A percentile compares a stretch with the other conserved stretches of the same genome.
phyloP scores from a whole-genome alignment of 1,284 basidiomycete species.

The Heterobasidion occidentale region DNA sequence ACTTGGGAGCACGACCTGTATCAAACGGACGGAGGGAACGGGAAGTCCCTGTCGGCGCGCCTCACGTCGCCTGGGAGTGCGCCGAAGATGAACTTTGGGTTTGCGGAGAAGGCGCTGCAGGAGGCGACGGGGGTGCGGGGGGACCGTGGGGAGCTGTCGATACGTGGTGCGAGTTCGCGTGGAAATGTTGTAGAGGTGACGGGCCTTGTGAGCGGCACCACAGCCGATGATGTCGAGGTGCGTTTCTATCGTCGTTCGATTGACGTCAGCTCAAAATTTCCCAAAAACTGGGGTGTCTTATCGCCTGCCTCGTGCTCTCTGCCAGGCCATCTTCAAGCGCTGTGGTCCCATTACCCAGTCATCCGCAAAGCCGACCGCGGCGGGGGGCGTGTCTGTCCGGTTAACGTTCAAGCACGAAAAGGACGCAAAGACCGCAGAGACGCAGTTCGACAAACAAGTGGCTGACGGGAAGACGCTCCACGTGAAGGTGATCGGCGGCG shows the following conservation, averaged over 20 bases:
- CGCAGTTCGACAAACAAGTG: slow-evolving; percentile 71
- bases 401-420: slow-evolving; percentile 63
- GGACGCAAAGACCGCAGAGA: slow-evolving; percentile 60
- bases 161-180: slow-evolving; percentile 63
- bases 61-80: slow-evolving; percentile 34
- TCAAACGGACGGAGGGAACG: slow-evolving; percentile 37
- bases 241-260: slow-evolving; percentile 12
- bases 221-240: slow-evolving; percentile 74
- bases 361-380: slow-evolving; percentile 27
- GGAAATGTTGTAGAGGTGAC: slow-evolving; percentile 73
- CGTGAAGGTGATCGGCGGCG: slow-evolving; percentile 56
- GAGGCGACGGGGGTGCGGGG: slow-evolving; percentile 18
- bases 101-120: slow-evolving; percentile 32
- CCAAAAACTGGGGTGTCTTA: neutral
- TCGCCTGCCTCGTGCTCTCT: neutral
- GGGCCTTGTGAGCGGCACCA: slow-evolving; percentile 72
- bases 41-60: slow-evolving; percentile 53
- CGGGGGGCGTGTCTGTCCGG: slow-evolving; percentile 53
- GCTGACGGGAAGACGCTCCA: slow-evolving; percentile 74
- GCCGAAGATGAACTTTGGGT: slow-evolving; percentile 47
- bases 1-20: slow-evolving; percentile 71
- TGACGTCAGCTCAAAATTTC: neutral
- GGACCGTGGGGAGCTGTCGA: slow-evolving; percentile 39
- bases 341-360: slow-evolving; percentile 63
- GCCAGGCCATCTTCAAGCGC: slow-evolving; percentile 73